Conservation (phyloP, 1,139 yeast genomes). For the Debaryomyces subglobosus region DNA sequence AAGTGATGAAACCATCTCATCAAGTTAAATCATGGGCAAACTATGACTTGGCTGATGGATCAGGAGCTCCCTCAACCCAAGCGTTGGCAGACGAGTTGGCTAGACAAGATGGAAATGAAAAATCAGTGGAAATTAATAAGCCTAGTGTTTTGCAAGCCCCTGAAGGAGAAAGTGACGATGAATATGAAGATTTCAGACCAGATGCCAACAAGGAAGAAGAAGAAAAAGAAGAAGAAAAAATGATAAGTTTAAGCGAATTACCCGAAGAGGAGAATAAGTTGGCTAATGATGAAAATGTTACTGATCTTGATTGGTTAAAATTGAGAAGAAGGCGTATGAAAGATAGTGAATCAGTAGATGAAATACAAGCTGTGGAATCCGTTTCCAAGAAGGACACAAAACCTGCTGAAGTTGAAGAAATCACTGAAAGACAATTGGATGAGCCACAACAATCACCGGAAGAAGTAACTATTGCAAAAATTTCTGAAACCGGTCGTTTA, state of each 20-base stretch:
- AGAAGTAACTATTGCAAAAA: slow-evolving; percentile 54
- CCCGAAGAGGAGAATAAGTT: slow-evolving; percentile 23
- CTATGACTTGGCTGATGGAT: slow-evolving; percentile 59
- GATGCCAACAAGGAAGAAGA: slow-evolving; percentile 16
- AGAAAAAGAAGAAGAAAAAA: slow-evolving; percentile 23
- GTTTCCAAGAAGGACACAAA: slow-evolving; percentile 5
- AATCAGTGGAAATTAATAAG: slow-evolving; percentile 12
- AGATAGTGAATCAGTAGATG: slow-evolving; percentile 42
- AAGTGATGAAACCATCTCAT: slow-evolving; percentile 77
- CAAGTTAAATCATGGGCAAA: slow-evolving; percentile 75
- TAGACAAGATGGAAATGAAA: slow-evolving; percentile 21
- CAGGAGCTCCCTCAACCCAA: slow-evolving; percentile 52
- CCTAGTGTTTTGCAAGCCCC: slow-evolving; percentile 33
- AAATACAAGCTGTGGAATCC: slow-evolving; percentile 12
- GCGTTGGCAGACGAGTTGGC: slow-evolving; percentile 42
- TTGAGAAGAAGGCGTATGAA: slow-evolving; percentile 74
- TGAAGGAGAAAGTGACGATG: slow-evolving; percentile 65
- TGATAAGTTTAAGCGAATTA: slow-evolving; percentile 21
- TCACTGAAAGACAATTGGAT: slow-evolving; percentile 8
- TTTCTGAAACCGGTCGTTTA: slow-evolving; percentile 74
- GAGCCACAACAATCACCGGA: slow-evolving; percentile 15
- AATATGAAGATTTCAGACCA: slow-evolving; percentile 57
- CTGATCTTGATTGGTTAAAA: slow-evolving; percentile 90
- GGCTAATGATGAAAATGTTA: slow-evolving; percentile 56
- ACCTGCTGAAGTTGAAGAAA: slow-evolving; percentile 16